Evolutionary conservation across 352 stramenopile genomes (phyloP).

Genomic region (Aphanomyces cochlioides): DNA sequence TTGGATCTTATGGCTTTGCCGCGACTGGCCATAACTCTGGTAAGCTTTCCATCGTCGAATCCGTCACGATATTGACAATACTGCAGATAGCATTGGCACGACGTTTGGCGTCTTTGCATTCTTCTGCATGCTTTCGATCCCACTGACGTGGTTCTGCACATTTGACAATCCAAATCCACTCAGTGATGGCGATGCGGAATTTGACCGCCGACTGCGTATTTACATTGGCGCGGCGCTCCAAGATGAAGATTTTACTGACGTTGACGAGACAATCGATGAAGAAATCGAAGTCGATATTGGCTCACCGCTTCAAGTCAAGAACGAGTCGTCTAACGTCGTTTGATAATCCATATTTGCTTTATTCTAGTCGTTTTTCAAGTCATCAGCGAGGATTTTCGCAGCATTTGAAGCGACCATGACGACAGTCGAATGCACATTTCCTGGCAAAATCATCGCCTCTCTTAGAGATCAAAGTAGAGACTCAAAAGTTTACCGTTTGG

Average conservation of each 20-base stretch:
- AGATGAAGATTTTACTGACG: constrained; percentile 30
- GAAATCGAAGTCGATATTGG: constrained; percentile 27
- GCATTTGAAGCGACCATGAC: background rate
- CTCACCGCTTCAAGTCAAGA: too few species aligned
- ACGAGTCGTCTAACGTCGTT: background rate
- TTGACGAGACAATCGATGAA: constrained; percentile 26
- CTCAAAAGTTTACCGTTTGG: background rate
- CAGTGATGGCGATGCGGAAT: constrained; percentile 58
- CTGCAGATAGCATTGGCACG: constrained; percentile 6
- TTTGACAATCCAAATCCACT: constrained; percentile 60
- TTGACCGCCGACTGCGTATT: constrained; percentile 36
- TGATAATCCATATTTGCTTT: background rate
- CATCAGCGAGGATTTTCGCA: background rate
- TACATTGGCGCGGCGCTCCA: constrained; percentile 22
- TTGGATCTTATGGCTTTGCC: constrained; percentile 39
- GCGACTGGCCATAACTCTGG: background rate
- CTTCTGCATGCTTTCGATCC: constrained; percentile 53
- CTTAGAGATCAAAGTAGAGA: background rate
- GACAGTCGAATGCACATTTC: constrained; percentile 5
- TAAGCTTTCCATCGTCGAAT: too few species aligned
- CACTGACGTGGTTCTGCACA: constrained; percentile 58
- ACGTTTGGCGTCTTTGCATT: constrained; percentile 56
- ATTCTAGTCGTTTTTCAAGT: background rate
- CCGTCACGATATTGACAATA: too few species aligned
- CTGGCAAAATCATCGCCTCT: background rate